These are phyloP conservation scores for Yamadazyma friedrichii DNA, from an alignment of 1,139 yeast species.

Conservation along the genomic window DNA sequence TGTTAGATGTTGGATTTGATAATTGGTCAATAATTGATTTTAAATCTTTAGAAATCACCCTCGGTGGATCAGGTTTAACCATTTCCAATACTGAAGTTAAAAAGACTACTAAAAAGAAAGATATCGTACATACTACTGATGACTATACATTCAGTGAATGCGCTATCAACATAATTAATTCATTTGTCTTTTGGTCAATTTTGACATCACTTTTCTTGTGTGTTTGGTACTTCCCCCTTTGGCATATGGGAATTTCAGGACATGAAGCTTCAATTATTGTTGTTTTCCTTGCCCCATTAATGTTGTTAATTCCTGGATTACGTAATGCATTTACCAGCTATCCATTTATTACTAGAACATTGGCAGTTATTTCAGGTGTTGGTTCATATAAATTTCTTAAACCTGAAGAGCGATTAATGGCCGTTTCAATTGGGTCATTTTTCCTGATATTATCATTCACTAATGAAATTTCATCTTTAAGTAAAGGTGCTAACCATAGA, in stretches of 20 bases:
- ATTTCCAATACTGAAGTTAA: constrained; percentile 1
- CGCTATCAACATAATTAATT: constrained; percentile 48
- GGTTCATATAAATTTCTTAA: constrained; percentile 68
- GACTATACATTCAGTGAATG: constrained; percentile 42
- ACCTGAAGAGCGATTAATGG: constrained; percentile 68
- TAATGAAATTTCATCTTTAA: constrained; percentile 48
- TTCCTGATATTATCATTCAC: constrained; percentile 65
- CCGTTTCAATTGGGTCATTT: constrained; percentile 65
- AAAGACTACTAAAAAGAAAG: background rate
- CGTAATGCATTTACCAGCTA: constrained; percentile 33
- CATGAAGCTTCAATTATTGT: constrained; percentile 70
- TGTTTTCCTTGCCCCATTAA: constrained; percentile 55
- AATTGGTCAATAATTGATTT: constrained; percentile 76
- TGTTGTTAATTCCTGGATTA: constrained; percentile 56
- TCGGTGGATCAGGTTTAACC: constrained; percentile 22
- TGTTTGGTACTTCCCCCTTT: constrained; percentile 95
- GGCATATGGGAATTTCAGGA: constrained; percentile 98
- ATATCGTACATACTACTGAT: constrained; percentile 13
- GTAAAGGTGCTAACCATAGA: constrained; percentile 33
- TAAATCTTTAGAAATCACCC: constrained; percentile 46
- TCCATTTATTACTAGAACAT: constrained; percentile 51
- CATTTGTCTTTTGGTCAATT: constrained; percentile 82
- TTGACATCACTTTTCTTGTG: constrained; percentile 77
- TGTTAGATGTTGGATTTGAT: constrained; percentile 83
- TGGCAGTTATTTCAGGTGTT: constrained; percentile 66